Evolutionary conservation across 805 yeast genomes (phyloP), one percentile per base, ranked within the genome.

Genomic region (Geotrichum ghanense): DNA sequence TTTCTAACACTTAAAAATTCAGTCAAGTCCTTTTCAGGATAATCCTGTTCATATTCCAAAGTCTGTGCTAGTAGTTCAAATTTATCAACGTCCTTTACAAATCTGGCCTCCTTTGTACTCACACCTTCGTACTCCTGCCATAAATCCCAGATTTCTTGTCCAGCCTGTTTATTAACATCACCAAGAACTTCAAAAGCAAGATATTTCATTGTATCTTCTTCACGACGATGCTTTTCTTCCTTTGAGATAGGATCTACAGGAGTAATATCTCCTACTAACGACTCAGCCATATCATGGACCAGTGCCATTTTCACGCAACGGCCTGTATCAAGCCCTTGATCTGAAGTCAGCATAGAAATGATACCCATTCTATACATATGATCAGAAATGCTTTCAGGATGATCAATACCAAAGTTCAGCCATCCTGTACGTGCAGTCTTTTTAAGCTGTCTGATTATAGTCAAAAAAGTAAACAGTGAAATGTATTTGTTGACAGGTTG

Each of bases 71-170:
- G 78, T 78, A 35, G 89, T 81, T 67, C 85, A 86, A 53, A 83
- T 74, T 90, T 90, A 65, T 90, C 97, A 50, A 92, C 78, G 64
- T 90, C 97, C 67, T 90, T 90, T 52, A 90, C 96, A 54, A 86
- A 85, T 46, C 80, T 72, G 10, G 97, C 95, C 63, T 90, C 97
- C 22, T 76, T 62, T 40, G 81, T 76, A 54, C 86, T 72, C 55
- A 85, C 82, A 58, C 82, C 79, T 67, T 90, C 98, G 65, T 90
- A 90, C 61, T 87, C 95, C 47, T 80, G 66, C 95, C 96, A 90
- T 51, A 79, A 73, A 35, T 79, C 80, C 49, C 72, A 61, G 45
- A 90, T 70, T 53, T 83, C 88, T 26, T 65, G 53, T 10, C 92
- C 80, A 31, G 82, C 84, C 16, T 51, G 54, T 7, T 65, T 64